phyloP scores from a whole-genome alignment of 2,329 filamentous ascomycete species.

The Phoma sp. region DNA sequence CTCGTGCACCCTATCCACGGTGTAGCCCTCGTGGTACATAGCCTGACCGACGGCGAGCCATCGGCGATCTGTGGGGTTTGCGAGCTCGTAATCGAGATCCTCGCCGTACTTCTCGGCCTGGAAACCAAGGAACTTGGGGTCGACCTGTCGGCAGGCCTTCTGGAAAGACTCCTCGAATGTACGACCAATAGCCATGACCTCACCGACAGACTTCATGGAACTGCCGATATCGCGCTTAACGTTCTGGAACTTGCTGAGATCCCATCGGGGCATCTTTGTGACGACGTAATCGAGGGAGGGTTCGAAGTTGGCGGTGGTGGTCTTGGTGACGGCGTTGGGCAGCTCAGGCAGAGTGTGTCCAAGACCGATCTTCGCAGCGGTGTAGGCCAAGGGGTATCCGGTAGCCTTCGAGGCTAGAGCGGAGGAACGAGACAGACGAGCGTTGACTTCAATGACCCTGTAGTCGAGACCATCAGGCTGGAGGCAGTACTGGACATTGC shows the following conservation, averaged over 20 bases:
- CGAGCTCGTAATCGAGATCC: constrained; percentile 85
- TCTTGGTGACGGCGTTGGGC: constrained; percentile 97
- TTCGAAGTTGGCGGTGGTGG: constrained; percentile 98
- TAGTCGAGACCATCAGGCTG: constrained; percentile 98
- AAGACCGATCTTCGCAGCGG: constrained; percentile 96
- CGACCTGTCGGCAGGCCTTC: constrained; percentile 97
- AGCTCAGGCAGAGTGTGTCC: constrained; percentile 95
- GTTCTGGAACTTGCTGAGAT: constrained; percentile 98
- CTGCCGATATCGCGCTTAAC: constrained; percentile 97
- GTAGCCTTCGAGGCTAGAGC: constrained; percentile 97
- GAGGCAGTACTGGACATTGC: constrained; percentile 97
- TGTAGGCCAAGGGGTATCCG: constrained; percentile 96
- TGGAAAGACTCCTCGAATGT: constrained; percentile 99
- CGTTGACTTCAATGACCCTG: constrained; percentile 98
- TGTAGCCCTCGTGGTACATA: constrained; percentile 96
- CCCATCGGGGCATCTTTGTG: constrained; percentile 98
- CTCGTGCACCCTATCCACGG: constrained; percentile 89
- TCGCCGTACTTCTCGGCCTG: constrained; percentile 90
- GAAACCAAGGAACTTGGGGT: constrained; percentile 90
- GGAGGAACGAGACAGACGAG: constrained; percentile 95
- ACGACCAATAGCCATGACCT: constrained; percentile 98
- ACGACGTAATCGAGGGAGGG: constrained; percentile 97
- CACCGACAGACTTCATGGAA: constrained; percentile 98
- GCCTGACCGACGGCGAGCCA: constrained; percentile 98
- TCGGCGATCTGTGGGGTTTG: constrained; percentile 93